Conservation (phyloP, 139 green algal species). For the Closterium sp. region DNA sequence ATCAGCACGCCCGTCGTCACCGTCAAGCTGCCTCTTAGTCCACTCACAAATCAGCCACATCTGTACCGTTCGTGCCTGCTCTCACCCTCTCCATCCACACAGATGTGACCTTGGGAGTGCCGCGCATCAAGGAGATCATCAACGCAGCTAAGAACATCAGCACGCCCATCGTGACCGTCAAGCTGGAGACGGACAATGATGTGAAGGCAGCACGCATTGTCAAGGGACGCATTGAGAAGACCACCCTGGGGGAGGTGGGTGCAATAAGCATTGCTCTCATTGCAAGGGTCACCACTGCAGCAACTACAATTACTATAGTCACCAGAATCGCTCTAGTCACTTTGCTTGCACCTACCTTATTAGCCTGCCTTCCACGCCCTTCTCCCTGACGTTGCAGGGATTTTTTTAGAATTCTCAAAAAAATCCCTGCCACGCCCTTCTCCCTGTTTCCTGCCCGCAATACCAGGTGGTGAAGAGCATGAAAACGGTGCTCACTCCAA, state of each 20-base stretch:
- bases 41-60: slow-evolving; percentile 54
- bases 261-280: no score
- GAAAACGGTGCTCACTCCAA: slow-evolving; percentile 56
- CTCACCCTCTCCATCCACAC: neutral
- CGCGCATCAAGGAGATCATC: slow-evolving; percentile 99
- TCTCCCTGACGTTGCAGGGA: no score
- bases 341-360: no score
- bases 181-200: slow-evolving; percentile 66
- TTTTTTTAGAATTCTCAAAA: no score
- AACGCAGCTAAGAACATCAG: slow-evolving; percentile 92
- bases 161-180: slow-evolving; percentile 93
- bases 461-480: slow-evolving; percentile 57
- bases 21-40: slow-evolving; percentile 88
- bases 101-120: slow-evolving; percentile 93
- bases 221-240: slow-evolving; percentile 88
- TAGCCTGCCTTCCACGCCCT: no score
- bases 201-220: slow-evolving; percentile 81
- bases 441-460: no score
- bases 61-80: no score
- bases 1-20: slow-evolving; percentile 95
- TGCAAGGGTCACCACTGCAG: no score
- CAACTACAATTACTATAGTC: no score
- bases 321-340: no score
- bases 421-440: no score
- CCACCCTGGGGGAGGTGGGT: slow-evolving; percentile 79